Percentiles rank a stretch among this genome's conserved stretches.
Conservation (phyloP, 2,329 filamentous ascomycete genomes). For the Trichoderma guizhouense region DNA sequence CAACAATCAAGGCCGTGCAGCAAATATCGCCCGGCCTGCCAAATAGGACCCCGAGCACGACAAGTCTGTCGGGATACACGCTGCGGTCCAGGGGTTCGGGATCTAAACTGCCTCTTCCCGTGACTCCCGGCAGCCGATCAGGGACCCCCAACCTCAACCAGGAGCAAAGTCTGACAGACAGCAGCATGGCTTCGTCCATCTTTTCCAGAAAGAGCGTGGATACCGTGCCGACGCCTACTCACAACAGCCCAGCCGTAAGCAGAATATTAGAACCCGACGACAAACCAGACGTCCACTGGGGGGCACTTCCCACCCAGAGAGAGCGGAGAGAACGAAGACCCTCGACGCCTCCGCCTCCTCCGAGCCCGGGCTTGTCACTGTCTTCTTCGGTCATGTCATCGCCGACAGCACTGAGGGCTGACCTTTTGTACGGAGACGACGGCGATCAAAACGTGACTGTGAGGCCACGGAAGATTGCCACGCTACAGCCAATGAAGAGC, state of each 20-base stretch:
- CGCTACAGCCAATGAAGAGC: slow-evolving; percentile 36
- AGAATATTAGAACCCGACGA: slow-evolving; percentile 18
- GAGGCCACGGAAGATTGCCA: slow-evolving; percentile 27
- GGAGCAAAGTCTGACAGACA: slow-evolving; percentile 41
- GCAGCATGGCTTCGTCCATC: slow-evolving; percentile 42
- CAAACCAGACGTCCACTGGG: slow-evolving; percentile 25
- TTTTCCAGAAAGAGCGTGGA: slow-evolving; percentile 39
- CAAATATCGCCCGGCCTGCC: slow-evolving; percentile 17
- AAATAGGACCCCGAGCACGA: slow-evolving; percentile 27
- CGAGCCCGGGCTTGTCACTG: slow-evolving; percentile 27
- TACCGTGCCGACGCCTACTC: slow-evolving; percentile 32
- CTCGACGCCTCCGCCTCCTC: slow-evolving; percentile 19
- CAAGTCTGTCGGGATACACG: slow-evolving; percentile 27
- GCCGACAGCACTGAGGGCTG: slow-evolving; percentile 25
- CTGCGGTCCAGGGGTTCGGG: slow-evolving; percentile 36
- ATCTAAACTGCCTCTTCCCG: slow-evolving; percentile 39
- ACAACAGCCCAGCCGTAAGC: slow-evolving; percentile 31
- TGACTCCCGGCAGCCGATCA: slow-evolving; percentile 35
- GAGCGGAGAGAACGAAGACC: slow-evolving; percentile 16
- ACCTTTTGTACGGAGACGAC: slow-evolving; percentile 15
- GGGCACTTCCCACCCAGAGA: slow-evolving; percentile 23
- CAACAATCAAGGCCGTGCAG: slow-evolving; percentile 20
- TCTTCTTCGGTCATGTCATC: slow-evolving; percentile 34
- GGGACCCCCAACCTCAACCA: slow-evolving; percentile 35
- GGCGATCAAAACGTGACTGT: slow-evolving; percentile 21